These are phyloP conservation scores for Apiotrichum domesticum DNA, from an alignment of 1,284 basidiomycete species.

Conservation along the genomic window DNA sequence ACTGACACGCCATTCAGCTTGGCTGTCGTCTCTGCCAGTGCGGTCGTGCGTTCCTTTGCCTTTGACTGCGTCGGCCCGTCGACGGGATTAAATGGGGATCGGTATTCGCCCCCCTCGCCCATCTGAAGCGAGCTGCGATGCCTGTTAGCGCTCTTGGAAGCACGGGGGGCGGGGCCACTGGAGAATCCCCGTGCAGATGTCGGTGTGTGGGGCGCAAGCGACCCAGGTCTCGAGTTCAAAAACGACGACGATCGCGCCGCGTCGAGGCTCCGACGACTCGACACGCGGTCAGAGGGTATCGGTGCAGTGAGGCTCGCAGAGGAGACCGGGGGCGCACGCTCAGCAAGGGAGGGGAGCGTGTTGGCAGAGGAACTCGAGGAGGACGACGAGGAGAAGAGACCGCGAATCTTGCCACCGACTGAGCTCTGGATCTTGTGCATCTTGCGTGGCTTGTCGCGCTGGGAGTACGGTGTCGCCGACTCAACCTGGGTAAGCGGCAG, in stretches of 20 bases:
- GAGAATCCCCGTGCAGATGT: background rate
- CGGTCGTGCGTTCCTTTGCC: background rate
- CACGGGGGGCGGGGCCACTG: background rate
- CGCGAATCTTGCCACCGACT: slow-evolving; percentile 24
- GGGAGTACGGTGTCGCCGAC: background rate
- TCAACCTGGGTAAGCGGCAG: background rate
- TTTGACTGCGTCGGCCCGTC: background rate
- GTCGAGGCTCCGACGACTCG: slow-evolving; percentile 2
- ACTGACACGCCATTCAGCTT: slow-evolving; percentile 16
- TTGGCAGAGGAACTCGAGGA: slow-evolving; percentile 6
- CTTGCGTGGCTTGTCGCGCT: slow-evolving; percentile 16
- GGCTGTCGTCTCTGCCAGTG: slow-evolving; percentile 14
- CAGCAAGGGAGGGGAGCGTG: slow-evolving; percentile 3
- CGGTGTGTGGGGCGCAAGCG: too few species aligned
- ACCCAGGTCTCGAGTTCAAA: background rate
- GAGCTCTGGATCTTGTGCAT: slow-evolving; percentile 25
- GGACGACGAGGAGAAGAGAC: slow-evolving; percentile 31
- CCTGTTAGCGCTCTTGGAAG: background rate
- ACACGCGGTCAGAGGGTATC: background rate
- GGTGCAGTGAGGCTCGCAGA: slow-evolving; percentile 6
- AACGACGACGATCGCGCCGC: background rate
- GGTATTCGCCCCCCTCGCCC: slow-evolving; percentile 14
- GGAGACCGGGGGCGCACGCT: slow-evolving; percentile 16
- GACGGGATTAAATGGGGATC: slow-evolving; percentile 25
- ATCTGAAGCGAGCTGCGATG: slow-evolving; percentile 23